Percentiles rank a stretch among this genome's conserved stretches.
These are phyloP conservation scores for Beauveria rudraprayagi DNA, from an alignment of 2,329 filamentous ascomycete genomes.

Conservation along the genomic window DNA sequence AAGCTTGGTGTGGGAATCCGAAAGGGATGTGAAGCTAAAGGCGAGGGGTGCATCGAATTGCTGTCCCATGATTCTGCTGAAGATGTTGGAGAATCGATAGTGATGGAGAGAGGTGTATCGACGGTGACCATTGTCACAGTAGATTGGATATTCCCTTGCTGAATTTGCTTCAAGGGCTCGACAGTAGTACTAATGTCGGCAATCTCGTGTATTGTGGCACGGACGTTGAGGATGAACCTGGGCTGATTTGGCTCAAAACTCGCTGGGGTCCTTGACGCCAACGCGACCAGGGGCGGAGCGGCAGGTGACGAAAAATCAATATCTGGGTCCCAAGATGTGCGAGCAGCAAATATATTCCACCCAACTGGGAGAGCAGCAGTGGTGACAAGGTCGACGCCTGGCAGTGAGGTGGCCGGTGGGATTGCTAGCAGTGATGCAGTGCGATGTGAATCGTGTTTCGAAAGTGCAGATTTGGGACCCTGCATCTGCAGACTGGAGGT, in stretches of 20 bases:
- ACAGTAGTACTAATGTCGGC: not conserved
- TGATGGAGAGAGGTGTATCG: slow-evolving; percentile 1
- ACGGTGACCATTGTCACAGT: not conserved
- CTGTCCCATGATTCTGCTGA: slow-evolving; percentile 7
- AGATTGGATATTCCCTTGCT: no score
- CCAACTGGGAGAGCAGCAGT: not conserved
- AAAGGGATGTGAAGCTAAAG: slow-evolving; percentile 11
- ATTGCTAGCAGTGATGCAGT: not conserved
- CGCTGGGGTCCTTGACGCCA: not conserved
- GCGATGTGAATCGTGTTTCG: slow-evolving; percentile 11
- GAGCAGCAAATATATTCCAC: not conserved
- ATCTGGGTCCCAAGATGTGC: not conserved
- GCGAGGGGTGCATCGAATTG: slow-evolving; percentile 8
- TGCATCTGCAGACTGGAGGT: slow-evolving; percentile 3
- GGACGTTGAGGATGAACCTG: slow-evolving; percentile 3
- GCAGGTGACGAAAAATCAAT: not conserved
- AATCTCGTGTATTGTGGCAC: slow-evolving; percentile 8
- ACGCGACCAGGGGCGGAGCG: not conserved
- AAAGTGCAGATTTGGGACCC: not conserved
- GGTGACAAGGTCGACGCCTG: not conserved
- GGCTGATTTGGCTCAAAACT: not conserved
- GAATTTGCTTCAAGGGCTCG: not conserved
- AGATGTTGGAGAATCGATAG: not conserved
- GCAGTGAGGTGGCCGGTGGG: not conserved
- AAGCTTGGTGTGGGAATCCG: slow-evolving; percentile 6